Conservation (phyloP, 2,329 filamentous ascomycete genomes). For the Cladophialophora chaetospira region DNA sequence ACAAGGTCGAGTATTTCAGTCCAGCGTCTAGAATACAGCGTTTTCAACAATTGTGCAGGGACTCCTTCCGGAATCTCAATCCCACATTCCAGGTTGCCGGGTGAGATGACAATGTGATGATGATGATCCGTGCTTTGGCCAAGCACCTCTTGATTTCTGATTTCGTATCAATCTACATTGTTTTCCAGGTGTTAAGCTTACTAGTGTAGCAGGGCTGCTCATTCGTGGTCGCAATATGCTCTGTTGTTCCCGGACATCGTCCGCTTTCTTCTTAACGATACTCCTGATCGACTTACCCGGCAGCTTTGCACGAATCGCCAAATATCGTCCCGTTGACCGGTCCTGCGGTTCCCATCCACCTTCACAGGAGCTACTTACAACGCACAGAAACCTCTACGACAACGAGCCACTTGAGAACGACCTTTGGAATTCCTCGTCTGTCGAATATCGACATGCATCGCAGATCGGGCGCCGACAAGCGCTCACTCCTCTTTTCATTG, state of each 20-base stretch:
- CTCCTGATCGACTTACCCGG: conserved; percentile 5
- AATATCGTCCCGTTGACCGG: conserved; percentile 21
- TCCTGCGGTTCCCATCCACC: conserved; percentile 22
- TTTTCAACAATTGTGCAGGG: background rate
- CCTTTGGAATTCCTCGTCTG: conserved; percentile 21
- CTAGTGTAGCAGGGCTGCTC: too few species aligned
- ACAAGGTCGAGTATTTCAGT: background rate
- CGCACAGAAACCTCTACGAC: conserved; percentile 24
- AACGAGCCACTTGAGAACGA: conserved; percentile 27
- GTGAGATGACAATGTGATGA: background rate
- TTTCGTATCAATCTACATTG: background rate
- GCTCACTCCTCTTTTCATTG: conserved; percentile 12
- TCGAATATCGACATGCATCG: conserved; percentile 10
- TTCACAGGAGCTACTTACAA: conserved; percentile 19
- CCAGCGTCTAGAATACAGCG: background rate
- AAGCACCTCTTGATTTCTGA: background rate
- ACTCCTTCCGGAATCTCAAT: background rate
- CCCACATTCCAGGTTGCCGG: conserved; percentile 2
- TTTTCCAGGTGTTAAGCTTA: too few species aligned
- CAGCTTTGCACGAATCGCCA: conserved; percentile 13
- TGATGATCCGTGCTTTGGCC: conserved; percentile 9
- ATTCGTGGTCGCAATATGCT: too few species aligned
- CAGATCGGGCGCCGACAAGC: conserved; percentile 15
- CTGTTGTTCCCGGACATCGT: background rate
- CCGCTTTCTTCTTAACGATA: background rate